Percentiles rank a stretch among this genome's conserved stretches.
These are phyloP conservation scores for Hydnomerulius pinastri DNA, from an alignment of 768 basidiomycete genomes.

Conservation along the genomic window DNA sequence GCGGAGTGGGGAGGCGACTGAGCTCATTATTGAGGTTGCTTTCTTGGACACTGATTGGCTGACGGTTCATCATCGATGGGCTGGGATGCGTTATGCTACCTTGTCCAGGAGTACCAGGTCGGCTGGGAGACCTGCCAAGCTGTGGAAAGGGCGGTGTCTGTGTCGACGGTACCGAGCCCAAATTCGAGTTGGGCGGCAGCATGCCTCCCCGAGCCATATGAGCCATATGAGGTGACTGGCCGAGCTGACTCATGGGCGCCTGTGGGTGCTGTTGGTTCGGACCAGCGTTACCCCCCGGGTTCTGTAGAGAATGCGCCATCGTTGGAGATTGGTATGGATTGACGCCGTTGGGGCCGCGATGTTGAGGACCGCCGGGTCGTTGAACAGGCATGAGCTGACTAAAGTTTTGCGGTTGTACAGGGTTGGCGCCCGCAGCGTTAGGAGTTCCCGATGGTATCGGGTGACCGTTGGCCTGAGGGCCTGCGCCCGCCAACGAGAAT, in stretches of 20 bases:
- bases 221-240: constrained; percentile 53
- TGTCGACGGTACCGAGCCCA: constrained; percentile 37
- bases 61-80: constrained; percentile 55
- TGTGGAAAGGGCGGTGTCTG: constrained; percentile 47
- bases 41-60: constrained; percentile 34
- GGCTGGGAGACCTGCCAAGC: constrained; percentile 58
- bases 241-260: constrained; percentile 51
- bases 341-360: constrained; percentile 47
- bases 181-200: constrained; percentile 47
- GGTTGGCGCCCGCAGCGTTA: constrained; percentile 28
- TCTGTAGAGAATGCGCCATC: constrained; percentile 62
- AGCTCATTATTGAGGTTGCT: constrained; percentile 44
- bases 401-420: constrained; percentile 34
- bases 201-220: constrained; percentile 47
- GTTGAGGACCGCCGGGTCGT: constrained; percentile 35
- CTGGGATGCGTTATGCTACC: constrained; percentile 52
- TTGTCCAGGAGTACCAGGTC: constrained; percentile 54
- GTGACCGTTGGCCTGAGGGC: constrained; percentile 48
- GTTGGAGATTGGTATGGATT: constrained; percentile 64
- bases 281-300: constrained; percentile 34
- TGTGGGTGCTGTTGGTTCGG: constrained; percentile 36
- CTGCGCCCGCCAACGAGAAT: constrained; percentile 31
- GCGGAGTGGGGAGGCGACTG: constrained; percentile 35
- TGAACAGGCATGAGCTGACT: constrained; percentile 37
- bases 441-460: constrained; percentile 31